Evolutionary conservation across 1,139 yeast species (phyloP), one percentile per base, ranked within the genome.

Genomic region (Blastobotrys indianensis): DNA sequence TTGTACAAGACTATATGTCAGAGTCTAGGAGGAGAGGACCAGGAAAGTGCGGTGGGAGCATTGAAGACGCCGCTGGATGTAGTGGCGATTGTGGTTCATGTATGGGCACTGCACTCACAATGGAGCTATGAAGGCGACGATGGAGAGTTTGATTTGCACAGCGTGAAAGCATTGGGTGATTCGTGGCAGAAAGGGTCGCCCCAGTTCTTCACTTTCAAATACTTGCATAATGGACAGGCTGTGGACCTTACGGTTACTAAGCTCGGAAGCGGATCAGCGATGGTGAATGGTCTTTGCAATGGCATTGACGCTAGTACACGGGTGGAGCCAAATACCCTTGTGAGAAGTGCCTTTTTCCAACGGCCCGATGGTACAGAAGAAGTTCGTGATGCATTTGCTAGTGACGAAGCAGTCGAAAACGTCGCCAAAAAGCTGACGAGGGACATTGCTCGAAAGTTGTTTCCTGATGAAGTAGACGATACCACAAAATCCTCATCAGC

Each of bases 341-440:
- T 53, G 17, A 54, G 52, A 38, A 12, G 28, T 17, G 42, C 54
- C n/a, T 56, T 53, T 33, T 55, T 55, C 45, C 47, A 48, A 39
- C 51, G 57, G 15, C 57, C 57, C 12, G 59, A 56, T 32, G 57
- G 57, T 15, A 45, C 55, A 4, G 59, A 56, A 37, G 55, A 49
- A 37, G 38, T 55, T 12, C 51, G 51, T 16, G 58, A 56, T 33
- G 53, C 54, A 12, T 56, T 48, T 36, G 44, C 44, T 8, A 47
- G 54, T 9, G 59, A 56, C 31, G 48, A 46, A 4, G 42, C 45
- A 15, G 50, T 54, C 10, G 58, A 55, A 32, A 31, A 42, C 29
- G 42, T 56, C 23, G 32, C 41, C 12, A 42, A 45, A 8, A 29
- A 41, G 17, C 47, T 55, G 39, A 34, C 30, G 6, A 15, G 34